Base-by-base conservation (phyloP, 441 rosid species). In the Gossypium gossypioides region DNA sequence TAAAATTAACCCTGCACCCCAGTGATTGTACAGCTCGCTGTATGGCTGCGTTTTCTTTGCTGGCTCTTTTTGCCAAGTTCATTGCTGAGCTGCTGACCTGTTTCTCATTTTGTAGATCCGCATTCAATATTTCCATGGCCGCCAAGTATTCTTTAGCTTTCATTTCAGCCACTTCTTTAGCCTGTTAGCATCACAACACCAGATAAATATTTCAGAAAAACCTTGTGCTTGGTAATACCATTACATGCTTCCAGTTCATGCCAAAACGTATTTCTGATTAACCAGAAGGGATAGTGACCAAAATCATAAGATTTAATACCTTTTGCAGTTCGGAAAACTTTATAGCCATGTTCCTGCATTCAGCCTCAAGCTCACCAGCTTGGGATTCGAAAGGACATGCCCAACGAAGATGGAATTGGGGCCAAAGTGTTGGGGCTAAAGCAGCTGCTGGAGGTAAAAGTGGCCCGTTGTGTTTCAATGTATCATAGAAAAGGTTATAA, bases 381-480 rank as follows among this genome's bases (percentile, higher is more conserved):
- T 85, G 86, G 78, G 92, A 92, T 85, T 92, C 98, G 4, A 81
- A 70, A 7, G 96, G 98, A 74, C 98, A 96, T 52, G 98, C 93
- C 98, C 99, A 96, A 54, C 99, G 91, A 56, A 96, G 96, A 84
- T 92, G 98, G 84, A 96, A 96, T 70, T 88, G 93, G 10, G 99
- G 98, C 99, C 99, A 96, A 69, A 96, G 79, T 12, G 96, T 91
- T 58, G 98, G 99, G 62, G 99, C 96, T 70, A 96, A 83, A 79
- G 98, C 96, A 81, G 99, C 99, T 21, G 99, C 99, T 3, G 98
- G 96, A 74, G 96, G 97, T 68, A 89, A 72, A 71, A 96, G 84
- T 37, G 92, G 81, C 54, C 85, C 85, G 21, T 83, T 69, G 66
- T 88, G 88, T 80, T 78, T 91, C 48, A 75, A 64, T 60, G 90